These are phyloP conservation scores for Tricholoma bakamatsutake DNA, from an alignment of 768 basidiomycete genomes.

Conservation along the genomic window DNA sequence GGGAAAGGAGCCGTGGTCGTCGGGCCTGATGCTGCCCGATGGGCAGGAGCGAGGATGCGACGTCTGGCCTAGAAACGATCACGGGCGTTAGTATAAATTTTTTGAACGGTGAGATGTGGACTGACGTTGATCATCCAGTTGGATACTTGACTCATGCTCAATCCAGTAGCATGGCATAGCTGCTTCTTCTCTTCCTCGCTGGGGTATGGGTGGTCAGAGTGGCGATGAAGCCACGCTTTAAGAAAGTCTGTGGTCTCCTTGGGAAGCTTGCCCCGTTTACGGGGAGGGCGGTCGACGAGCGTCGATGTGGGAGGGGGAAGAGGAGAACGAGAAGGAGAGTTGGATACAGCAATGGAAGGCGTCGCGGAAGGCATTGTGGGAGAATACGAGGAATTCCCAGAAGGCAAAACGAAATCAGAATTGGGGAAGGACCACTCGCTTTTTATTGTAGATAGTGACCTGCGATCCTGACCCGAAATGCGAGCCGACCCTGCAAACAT, in stretches of 20 bases:
- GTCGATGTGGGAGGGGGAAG: constrained; percentile 46
- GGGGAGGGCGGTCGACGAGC: constrained; percentile 70
- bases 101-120: constrained; percentile 12
- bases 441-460: constrained; percentile 51
- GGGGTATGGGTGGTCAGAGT: constrained; percentile 86
- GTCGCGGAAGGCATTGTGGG: constrained; percentile 41
- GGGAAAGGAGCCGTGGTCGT: constrained; percentile 76
- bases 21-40: constrained; percentile 68
- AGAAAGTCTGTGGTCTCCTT: constrained; percentile 89
- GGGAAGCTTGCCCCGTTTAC: constrained; percentile 83
- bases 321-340: constrained; percentile 50
- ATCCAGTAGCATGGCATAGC: constrained; percentile 76
- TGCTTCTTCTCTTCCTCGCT: constrained; percentile 90
- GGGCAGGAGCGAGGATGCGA: constrained; percentile 78
- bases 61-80: constrained; percentile 55
- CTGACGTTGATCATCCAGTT: constrained; percentile 90
- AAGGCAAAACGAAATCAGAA: constrained; percentile 49
- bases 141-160: constrained; percentile 86
- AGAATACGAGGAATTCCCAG: constrained; percentile 34
- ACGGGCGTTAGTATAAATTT: constrained; percentile 11
- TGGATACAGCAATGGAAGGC: constrained; percentile 34
- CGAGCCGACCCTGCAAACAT: constrained; percentile 66
- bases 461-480: constrained; percentile 67
- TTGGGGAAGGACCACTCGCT: constrained; percentile 68
- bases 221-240: constrained; percentile 84